These are phyloP conservation scores for Lippia alba DNA, from an alignment of 305 asterid genomes.

Conservation along the genomic window DNA sequence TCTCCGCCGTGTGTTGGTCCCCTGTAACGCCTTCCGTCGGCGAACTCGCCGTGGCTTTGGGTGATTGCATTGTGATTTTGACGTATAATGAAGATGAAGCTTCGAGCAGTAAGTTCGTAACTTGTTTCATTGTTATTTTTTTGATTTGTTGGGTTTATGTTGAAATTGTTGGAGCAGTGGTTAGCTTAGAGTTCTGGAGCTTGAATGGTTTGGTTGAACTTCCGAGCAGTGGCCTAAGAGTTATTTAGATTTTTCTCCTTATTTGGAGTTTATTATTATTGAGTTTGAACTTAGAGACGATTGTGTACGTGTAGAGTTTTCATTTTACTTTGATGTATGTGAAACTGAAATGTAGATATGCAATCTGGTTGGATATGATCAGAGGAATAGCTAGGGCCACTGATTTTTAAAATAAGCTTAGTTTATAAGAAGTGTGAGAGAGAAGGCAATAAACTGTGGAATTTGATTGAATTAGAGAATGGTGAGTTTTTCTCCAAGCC, in stretches of 20 bases:
- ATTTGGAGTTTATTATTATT: too few relatives aligned
- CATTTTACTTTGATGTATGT: constrained; percentile 3
- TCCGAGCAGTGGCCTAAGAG: background rate
- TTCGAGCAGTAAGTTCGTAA: constrained; percentile 54
- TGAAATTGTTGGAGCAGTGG: constrained; percentile 4
- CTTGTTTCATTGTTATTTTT: background rate
- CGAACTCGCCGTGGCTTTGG: constrained; percentile 77
- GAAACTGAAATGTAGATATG: background rate
- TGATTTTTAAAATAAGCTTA: background rate
- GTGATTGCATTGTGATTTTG: constrained; percentile 59
- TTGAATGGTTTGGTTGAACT: constrained; percentile 10
- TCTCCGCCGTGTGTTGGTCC: constrained; percentile 84
- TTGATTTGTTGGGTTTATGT: constrained; percentile 21
- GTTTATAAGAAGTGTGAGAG: background rate
- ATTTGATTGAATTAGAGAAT: constrained; percentile 1
- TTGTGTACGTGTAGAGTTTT: background rate
- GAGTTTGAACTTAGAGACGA: background rate
- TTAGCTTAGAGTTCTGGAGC: constrained; percentile 10
- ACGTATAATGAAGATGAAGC: constrained; percentile 47
- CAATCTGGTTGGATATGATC: too few relatives aligned
- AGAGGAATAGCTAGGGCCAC: constrained; percentile 10
- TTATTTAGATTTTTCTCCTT: background rate
- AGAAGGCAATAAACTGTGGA: background rate
- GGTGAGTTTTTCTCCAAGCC: constrained; percentile 9
- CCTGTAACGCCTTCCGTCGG: constrained; percentile 78